Percentiles rank a stretch among this genome's conserved stretches.
Evolutionary conservation across 768 basidiomycete genomes (phyloP).

Genomic region (Tephrocybe sp.): DNA sequence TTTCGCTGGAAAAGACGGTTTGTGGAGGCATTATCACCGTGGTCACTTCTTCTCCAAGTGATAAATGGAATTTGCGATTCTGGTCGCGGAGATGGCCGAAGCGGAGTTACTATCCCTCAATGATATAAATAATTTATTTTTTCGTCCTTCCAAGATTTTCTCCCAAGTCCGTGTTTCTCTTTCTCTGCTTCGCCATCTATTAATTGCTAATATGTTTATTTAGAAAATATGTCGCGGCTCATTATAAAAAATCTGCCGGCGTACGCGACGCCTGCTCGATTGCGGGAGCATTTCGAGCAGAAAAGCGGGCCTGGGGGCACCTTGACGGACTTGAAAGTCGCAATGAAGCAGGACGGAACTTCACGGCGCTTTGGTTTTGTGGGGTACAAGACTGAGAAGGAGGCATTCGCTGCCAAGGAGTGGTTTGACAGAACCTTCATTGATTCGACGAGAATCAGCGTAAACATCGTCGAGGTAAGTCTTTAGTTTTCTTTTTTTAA

Average conservation of each 20-base stretch:
- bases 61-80: no score
- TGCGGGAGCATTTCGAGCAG: slow-evolving; percentile 69
- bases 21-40: slow-evolving; percentile 15
- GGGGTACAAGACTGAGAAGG: slow-evolving; percentile 80
- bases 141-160: slow-evolving; percentile 17
- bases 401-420: slow-evolving; percentile 71
- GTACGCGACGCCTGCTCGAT: slow-evolving; percentile 61
- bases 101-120: slow-evolving; percentile 19
- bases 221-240: slow-evolving; percentile 89
- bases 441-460: slow-evolving; percentile 74
- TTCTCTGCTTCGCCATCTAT: background rate
- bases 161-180: slow-evolving; percentile 20
- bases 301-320: slow-evolving; percentile 59
- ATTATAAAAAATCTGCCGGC: slow-evolving; percentile 81
- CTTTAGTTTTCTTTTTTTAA: slow-evolving; percentile 3
- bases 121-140: slow-evolving; percentile 20
- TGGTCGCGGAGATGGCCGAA: slow-evolving; percentile 24
- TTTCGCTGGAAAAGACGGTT: slow-evolving; percentile 27
- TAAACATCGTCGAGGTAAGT: slow-evolving; percentile 76
- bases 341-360: slow-evolving; percentile 73
- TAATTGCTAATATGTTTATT: no score
- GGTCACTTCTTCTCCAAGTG: no score
- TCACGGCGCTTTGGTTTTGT: slow-evolving; percentile 90
- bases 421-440: slow-evolving; percentile 89
- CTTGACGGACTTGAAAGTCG: slow-evolving; percentile 86